These are phyloP conservation scores for Candida glaebosa DNA, from an alignment of 805 yeast species.

Conservation along the genomic window DNA sequence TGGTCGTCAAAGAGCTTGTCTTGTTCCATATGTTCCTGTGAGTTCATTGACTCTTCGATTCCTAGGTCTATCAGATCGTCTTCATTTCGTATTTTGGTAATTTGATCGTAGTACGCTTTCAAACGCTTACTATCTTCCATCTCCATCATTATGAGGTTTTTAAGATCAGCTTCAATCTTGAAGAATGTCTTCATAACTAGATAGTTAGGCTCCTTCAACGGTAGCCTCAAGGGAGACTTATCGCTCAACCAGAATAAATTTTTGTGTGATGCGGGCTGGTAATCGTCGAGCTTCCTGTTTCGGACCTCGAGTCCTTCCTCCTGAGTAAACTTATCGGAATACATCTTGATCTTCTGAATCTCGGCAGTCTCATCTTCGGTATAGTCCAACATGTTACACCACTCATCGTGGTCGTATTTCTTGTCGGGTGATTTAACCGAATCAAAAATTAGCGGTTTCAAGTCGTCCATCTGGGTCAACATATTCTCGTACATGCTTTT, in stretches of 20 bases:
- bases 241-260: constrained; percentile 60
- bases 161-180: constrained; percentile 21
- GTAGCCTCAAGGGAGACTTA: constrained; percentile 64
- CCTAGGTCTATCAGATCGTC: not conserved
- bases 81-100: not conserved
- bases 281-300: not conserved
- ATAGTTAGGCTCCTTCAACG: constrained; percentile 66
- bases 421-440: constrained; percentile 38
- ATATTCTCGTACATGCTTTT: constrained; percentile 17
- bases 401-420: constrained; percentile 48
- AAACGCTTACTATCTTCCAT: constrained; percentile 3
- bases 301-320: not conserved
- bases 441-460: constrained; percentile 29
- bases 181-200: constrained; percentile 39
- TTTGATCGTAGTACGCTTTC: constrained; percentile 1
- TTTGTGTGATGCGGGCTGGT: not conserved
- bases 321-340: not conserved
- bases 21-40: not conserved
- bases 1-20: not conserved
- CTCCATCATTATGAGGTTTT: constrained; percentile 10
- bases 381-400: constrained; percentile 38
- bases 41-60: not conserved
- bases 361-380: constrained; percentile 3
- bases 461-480: constrained; percentile 24
- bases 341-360: not conserved